Evolutionary conservation across 2,329 filamentous ascomycete species (phyloP), one percentile per base, ranked within the genome.

Genomic region (Rutstroemia sp.): DNA sequence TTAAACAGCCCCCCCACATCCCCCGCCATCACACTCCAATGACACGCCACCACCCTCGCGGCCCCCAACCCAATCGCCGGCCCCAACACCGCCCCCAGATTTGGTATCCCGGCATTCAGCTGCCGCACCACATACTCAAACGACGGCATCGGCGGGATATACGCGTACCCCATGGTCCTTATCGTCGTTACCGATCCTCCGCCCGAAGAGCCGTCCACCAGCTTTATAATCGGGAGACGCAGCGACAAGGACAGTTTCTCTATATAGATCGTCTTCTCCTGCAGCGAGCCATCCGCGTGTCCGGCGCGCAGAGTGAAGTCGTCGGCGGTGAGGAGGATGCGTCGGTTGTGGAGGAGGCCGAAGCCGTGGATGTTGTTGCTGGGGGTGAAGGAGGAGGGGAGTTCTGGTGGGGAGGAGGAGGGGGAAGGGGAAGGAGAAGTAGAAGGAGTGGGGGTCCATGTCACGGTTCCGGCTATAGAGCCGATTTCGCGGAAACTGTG

Each of bases 11-110:
- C 74, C 0, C 82, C 83, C 1, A 86, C 73, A 65, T 86, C 80
- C 4, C 72, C 80, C 3, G 82, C 81, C 82, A 86, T 86, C 37
- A 86, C 82, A 1, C 77, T 81, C 64, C 86, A 86, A 65, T 86
- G 83, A 47, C 81, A 85, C 1, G 76, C 75, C 1, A 82, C 79
- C 0, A 85, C 81, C 42, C 82, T 71, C 1, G 82, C 82, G 3
- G 82, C 81, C 7, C 83, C 82, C 2, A 86, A 71, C 0, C 83
- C 83, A 59, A 86, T 83, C 0, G 82, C 82, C 5, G 83, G 82
- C 0, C 83, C 83, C 10, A 86, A 63, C 0, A 85, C 80, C 1
- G 82, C 82, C 1, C 82, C 82, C 1, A 86, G 64, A 64, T 86
- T 86, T 1, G 82, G 82, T 49, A 86, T 85, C 0, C 83, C 83